These are phyloP conservation scores for Fragilaria crotonensis DNA, from an alignment of 108 stramenopile species.

Conservation along the genomic window DNA sequence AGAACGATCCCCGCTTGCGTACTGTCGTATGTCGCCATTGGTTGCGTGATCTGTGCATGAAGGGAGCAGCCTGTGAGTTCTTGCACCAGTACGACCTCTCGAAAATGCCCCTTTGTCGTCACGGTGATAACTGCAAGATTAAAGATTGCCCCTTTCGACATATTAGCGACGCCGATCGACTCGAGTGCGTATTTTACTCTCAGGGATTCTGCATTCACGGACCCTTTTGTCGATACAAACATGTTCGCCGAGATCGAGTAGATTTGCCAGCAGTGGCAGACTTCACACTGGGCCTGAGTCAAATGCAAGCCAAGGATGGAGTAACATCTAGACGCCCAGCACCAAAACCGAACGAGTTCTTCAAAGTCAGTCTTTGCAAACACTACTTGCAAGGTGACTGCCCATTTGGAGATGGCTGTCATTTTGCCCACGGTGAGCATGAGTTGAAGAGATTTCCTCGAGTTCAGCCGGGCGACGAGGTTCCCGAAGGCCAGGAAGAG, in stretches of 20 bases:
- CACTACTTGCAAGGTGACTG: conserved; percentile 84
- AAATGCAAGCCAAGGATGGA: conserved; percentile 87
- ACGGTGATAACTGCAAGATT: conserved; percentile 84
- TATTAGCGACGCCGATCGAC: conserved; percentile 80
- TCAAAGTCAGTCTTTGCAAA: conserved; percentile 83
- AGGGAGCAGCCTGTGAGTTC: conserved; percentile 89
- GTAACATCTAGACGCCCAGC: conserved; percentile 43
- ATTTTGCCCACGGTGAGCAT: conserved; percentile 84
- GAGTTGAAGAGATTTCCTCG: conserved; percentile 66
- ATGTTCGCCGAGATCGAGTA: conserved; percentile 53
- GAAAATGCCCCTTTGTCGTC: conserved; percentile 93
- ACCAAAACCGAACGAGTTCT: conserved; percentile 88
- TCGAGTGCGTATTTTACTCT: conserved; percentile 90
- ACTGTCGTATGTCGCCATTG: conserved; percentile 94
- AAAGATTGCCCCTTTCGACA: conserved; percentile 91
- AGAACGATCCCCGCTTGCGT: conserved; percentile 86
- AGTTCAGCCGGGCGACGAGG: conserved; percentile 31
- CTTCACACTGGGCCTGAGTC: conserved; percentile 79
- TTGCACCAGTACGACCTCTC: conserved; percentile 85
- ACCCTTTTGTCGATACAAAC: conserved; percentile 88
- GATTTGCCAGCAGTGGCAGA: conserved; percentile 78
- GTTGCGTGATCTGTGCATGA: conserved; percentile 94
- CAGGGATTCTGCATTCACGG: conserved; percentile 95
- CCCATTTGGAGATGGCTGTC: conserved; percentile 78
- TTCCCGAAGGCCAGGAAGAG: conserved; percentile 18